Percentiles rank a stretch among this genome's conserved stretches.
These are phyloP conservation scores for Aureobasidium zeae DNA, from an alignment of 2,329 filamentous ascomycete species.

Conservation along the genomic window DNA sequence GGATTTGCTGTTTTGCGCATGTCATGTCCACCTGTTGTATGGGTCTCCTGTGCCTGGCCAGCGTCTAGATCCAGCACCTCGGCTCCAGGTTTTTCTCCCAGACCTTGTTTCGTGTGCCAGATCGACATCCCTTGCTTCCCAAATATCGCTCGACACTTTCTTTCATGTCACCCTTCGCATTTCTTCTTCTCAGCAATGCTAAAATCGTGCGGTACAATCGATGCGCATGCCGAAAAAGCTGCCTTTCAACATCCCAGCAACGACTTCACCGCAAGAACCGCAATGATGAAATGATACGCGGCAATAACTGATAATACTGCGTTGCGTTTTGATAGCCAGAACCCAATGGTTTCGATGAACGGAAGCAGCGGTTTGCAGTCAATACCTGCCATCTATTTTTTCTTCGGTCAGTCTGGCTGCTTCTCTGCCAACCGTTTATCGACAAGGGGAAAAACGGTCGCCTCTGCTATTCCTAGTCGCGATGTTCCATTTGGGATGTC, in stretches of 20 bases:
- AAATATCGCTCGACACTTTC: not conserved
- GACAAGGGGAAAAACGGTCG: slow-evolving; percentile 4
- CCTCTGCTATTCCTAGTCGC: not conserved
- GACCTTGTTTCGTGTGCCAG: not conserved
- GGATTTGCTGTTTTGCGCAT: not conserved
- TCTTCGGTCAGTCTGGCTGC: slow-evolving; percentile 1
- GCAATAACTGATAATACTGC: too few species aligned
- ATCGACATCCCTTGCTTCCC: not conserved
- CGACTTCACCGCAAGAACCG: slow-evolving; percentile 5
- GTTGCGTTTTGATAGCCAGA: too few species aligned
- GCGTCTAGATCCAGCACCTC: not conserved
- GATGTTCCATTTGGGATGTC: not conserved
- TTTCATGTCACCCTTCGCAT: not conserved
- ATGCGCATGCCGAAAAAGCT: not conserved
- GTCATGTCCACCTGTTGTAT: not conserved
- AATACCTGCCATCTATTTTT: not conserved
- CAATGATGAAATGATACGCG: slow-evolving; percentile 4
- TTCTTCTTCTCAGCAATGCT: not conserved
- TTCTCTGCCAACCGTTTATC: slow-evolving; percentile 2
- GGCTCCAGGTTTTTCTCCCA: not conserved
- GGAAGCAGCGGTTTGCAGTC: not conserved
- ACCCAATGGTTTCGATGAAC: not conserved
- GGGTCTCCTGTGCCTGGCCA: too few species aligned
- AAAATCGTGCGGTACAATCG: not conserved
- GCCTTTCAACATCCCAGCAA: not conserved